These are phyloP conservation scores for Mycena chlorophos DNA, from an alignment of 768 basidiomycete genomes.

Conservation along the genomic window DNA sequence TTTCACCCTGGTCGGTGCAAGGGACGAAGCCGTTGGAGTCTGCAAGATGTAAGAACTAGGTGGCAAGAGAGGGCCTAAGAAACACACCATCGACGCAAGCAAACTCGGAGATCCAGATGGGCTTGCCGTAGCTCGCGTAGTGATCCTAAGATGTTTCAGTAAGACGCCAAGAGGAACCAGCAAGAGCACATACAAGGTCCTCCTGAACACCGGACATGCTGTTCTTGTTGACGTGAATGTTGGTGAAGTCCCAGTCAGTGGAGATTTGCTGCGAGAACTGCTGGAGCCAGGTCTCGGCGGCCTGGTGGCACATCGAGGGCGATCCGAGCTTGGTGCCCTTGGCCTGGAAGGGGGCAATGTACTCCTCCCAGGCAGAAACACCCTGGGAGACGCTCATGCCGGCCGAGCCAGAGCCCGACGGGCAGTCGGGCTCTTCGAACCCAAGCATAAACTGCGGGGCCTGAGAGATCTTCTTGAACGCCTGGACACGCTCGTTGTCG, in stretches of 20 bases:
- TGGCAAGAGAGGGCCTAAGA: background rate
- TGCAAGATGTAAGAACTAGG: slow-evolving; percentile 14
- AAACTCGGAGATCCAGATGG: slow-evolving; percentile 51
- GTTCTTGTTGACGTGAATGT: slow-evolving; percentile 52
- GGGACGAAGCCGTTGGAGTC: slow-evolving; percentile 42
- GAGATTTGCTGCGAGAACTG: slow-evolving; percentile 38
- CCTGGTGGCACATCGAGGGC: slow-evolving; percentile 53
- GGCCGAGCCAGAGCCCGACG: slow-evolving; percentile 44
- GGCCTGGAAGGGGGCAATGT: slow-evolving; percentile 43
- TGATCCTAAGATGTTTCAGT: slow-evolving; percentile 33
- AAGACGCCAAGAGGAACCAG: background rate
- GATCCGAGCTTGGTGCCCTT: slow-evolving; percentile 44
- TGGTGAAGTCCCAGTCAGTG: slow-evolving; percentile 48
- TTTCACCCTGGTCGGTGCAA: slow-evolving; percentile 44
- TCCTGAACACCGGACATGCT: slow-evolving; percentile 43
- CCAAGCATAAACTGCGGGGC: slow-evolving; percentile 43
- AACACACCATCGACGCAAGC: slow-evolving; percentile 46
- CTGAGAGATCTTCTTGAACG: slow-evolving; percentile 36
- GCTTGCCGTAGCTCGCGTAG: slow-evolving; percentile 46
- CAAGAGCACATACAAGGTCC: slow-evolving; percentile 37
- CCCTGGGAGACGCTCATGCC: slow-evolving; percentile 45
- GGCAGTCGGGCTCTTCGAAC: slow-evolving; percentile 51
- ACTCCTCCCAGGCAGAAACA: slow-evolving; percentile 38
- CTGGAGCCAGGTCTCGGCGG: slow-evolving; percentile 48
- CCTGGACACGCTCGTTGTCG: slow-evolving; percentile 39